Conservation (phyloP, 2,329 filamentous ascomycete species). For the Aspergillus nomiae region DNA sequence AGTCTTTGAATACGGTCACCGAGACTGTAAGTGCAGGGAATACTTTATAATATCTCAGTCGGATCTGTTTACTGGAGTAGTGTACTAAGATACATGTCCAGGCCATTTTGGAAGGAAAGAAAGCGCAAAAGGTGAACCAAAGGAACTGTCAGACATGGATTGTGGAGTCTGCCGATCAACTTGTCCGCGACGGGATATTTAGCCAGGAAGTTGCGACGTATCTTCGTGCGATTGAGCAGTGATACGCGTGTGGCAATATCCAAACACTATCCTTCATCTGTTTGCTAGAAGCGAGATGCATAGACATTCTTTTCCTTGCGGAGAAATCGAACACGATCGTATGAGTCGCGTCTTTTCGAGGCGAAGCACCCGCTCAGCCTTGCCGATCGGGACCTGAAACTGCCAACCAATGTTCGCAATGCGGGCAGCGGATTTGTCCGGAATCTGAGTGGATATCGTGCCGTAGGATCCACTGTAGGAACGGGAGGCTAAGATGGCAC, state of each 20-base stretch:
- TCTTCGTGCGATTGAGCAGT: slow-evolving; percentile 29
- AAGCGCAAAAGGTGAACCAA: slow-evolving; percentile 26
- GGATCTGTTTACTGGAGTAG: not conserved
- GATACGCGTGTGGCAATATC: not conserved
- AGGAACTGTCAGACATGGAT: slow-evolving; percentile 42
- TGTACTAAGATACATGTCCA: not conserved
- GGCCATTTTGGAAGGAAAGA: not conserved
- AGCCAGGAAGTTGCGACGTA: slow-evolving; percentile 24
- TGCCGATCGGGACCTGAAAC: not conserved
- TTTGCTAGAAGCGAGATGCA: too few species aligned
- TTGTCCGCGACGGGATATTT: slow-evolving; percentile 32
- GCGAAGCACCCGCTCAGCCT: not conserved
- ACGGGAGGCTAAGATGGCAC: not conserved
- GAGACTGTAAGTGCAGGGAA: not conserved
- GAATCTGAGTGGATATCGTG: not conserved
- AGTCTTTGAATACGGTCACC: slow-evolving; percentile 19
- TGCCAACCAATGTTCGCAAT: not conserved
- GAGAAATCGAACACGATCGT: not conserved
- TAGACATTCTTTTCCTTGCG: too few species aligned
- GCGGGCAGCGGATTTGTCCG: not conserved
- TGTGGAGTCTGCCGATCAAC: slow-evolving; percentile 35
- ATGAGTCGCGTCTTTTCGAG: not conserved
- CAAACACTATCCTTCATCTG: not conserved
- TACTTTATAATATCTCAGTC: not conserved
- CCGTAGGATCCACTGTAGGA: not conserved